phyloP scores from a whole-genome alignment of 495 filamentous ascomycete genomes.

The Penicillium coffeae region DNA sequence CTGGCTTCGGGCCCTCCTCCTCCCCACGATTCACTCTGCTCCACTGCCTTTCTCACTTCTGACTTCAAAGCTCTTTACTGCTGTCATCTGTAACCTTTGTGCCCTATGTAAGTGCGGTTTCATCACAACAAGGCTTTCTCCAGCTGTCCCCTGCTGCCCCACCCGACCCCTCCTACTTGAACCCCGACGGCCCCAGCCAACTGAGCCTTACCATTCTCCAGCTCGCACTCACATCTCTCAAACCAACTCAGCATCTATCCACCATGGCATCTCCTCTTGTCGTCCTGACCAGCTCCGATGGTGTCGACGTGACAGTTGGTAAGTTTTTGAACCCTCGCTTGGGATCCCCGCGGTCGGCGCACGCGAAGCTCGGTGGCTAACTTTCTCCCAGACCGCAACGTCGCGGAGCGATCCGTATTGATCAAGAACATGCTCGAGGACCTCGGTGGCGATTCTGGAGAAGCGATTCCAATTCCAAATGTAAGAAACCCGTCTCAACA shows the following conservation, averaged over 20 bases:
- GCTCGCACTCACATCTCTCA: not conserved
- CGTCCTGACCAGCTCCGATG: slow-evolving; percentile 56
- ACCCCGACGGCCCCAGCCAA: not conserved
- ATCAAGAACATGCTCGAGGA: slow-evolving; percentile 99
- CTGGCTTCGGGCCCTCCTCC: too few relatives aligned
- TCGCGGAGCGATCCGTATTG: slow-evolving; percentile 87
- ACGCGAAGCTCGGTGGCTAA: not conserved
- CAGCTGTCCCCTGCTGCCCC: not conserved
- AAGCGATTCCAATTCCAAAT: slow-evolving; percentile 82
- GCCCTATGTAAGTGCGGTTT: not conserved
- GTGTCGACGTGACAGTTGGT: slow-evolving; percentile 53
- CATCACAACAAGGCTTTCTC: too few relatives aligned
- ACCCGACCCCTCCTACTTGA: not conserved
- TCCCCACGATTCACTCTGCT: too few relatives aligned
- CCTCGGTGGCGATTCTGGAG: slow-evolving; percentile 64
- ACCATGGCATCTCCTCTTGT: slow-evolving; percentile 28
- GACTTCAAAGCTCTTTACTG: too few relatives aligned
- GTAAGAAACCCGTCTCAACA: slow-evolving; percentile 52
- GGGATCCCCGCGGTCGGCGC: not conserved
- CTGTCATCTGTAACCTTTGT: not conserved
- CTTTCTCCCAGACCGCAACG: slow-evolving; percentile 62
- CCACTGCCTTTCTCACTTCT: too few relatives aligned
- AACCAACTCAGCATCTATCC: too few relatives aligned
- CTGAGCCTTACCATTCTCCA: not conserved
- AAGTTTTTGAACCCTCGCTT: slow-evolving; percentile 17